Evolutionary conservation across 345 rosid genomes (phyloP), one percentile per base, ranked within the genome.

Genomic region (Acer saccharum): DNA sequence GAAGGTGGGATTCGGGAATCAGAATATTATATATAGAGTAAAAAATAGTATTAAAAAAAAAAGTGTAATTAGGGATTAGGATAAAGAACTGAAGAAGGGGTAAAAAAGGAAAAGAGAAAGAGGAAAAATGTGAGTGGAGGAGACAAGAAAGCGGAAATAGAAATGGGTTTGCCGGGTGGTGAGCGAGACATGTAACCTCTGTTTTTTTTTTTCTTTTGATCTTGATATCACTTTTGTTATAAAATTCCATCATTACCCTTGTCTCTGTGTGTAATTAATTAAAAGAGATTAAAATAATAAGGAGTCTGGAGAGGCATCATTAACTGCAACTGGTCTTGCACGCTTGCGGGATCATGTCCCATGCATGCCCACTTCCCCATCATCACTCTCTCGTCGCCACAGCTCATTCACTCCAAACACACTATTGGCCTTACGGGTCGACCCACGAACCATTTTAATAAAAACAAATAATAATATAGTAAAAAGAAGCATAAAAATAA

Each of bases 151-250:
- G 87, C 82, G 85, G 83, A 83, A 83, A 9, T 80, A 79, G 69
- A 78, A 87, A 86, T 84, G 75, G 72, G 82, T 77, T 87, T 88
- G 91, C 88, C 87, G 84, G 89, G 76, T 84, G 25, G 46, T 84
- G 86, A 84, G 78, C 77, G 25, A 12, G 81, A 70, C 87, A 72
- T 72, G 43, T 0, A 52, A 6, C 14, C 60, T 20, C 8, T 21
- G 11, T 46, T 10, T 69, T 2, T 6, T 12, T 4, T 12, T 12
- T 3, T n/a, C n/a, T n/a, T 0, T 27, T 23, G 4, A n/a, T 25
- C 27, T 25, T 46, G 12, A 43, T 7, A 57, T 57, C 2, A 57
- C 62, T 57, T 75, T 76, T 35, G 39, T 35, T 35, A 35, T 4
- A 4, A 35, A 35, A 35, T 72, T 68, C 72, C 79, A 83, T 72